A percentile compares a stretch with the other conserved stretches of the same genome.
Conservation (phyloP, 2,329 filamentous ascomycete species). For the Diatrype stigma region DNA sequence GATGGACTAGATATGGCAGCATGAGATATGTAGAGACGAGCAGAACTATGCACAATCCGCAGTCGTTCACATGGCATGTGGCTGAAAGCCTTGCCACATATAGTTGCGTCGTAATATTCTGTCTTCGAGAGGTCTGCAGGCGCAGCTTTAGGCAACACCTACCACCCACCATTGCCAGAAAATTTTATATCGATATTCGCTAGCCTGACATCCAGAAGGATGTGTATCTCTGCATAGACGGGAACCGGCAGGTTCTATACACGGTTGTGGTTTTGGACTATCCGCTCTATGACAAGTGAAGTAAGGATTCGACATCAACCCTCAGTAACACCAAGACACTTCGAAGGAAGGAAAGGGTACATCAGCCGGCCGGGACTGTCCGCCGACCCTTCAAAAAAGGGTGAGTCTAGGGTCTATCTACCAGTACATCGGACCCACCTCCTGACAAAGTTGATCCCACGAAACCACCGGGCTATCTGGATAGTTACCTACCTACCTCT, state of each 20-base stretch:
- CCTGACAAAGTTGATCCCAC: constrained; percentile 15
- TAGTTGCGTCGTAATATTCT: background rate
- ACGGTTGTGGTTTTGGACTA: constrained; percentile 10
- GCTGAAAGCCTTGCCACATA: background rate
- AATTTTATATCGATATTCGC: background rate
- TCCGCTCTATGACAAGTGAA: constrained; percentile 9
- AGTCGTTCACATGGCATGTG: background rate
- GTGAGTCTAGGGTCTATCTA: constrained; percentile 9
- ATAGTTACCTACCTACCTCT: constrained; percentile 11
- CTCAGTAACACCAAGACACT: constrained; percentile 17
- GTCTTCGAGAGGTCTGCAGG: background rate
- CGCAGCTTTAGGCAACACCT: background rate
- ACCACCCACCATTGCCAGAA: background rate
- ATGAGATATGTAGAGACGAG: background rate
- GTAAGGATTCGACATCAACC: constrained; percentile 14
- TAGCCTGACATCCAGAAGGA: background rate
- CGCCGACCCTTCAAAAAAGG: constrained; percentile 13
- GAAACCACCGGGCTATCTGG: constrained; percentile 15
- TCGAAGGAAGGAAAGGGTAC: constrained; percentile 17
- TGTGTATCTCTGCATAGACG: background rate
- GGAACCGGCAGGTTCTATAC: background rate
- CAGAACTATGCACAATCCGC: background rate
- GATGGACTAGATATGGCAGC: background rate
- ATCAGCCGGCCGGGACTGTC: constrained; percentile 14
- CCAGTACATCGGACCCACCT: constrained; percentile 17